Conservation (phyloP, 352 stramenopile species). For the Phytopythium litorale region DNA sequence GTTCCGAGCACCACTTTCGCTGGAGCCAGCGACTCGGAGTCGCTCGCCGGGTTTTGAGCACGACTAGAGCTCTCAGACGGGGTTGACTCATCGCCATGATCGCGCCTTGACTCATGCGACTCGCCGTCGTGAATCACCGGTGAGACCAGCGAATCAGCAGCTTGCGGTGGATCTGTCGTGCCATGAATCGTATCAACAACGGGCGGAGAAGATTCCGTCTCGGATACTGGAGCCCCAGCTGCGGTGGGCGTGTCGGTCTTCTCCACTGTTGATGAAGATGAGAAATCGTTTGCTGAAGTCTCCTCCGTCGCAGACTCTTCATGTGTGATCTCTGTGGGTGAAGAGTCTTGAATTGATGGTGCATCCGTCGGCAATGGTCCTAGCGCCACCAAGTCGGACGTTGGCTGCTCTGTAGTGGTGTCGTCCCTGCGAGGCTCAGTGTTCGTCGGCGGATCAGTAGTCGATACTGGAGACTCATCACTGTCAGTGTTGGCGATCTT, state of each 20-base stretch:
- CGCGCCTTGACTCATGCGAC: background rate
- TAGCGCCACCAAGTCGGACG: background rate
- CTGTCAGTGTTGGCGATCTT: too few species aligned
- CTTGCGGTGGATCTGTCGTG: background rate
- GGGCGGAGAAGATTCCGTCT: background rate
- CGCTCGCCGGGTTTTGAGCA: background rate
- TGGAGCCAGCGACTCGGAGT: background rate
- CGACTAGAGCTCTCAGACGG: background rate
- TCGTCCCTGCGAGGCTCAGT: too few species aligned
- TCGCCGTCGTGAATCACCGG: background rate
- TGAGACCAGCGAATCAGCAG: background rate
- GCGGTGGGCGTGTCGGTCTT: background rate
- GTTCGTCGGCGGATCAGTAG: too few species aligned
- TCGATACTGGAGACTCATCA: too few species aligned
- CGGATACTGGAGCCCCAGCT: background rate
- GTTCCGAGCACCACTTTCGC: background rate
- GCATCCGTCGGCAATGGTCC: background rate
- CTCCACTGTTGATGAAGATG: background rate
- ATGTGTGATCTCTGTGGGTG: background rate
- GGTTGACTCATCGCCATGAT: background rate
- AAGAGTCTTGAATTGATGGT: background rate
- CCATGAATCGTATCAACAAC: background rate
- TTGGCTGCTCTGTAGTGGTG: too few species aligned
- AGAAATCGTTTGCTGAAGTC: background rate
- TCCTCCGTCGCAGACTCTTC: background rate